Conservation (phyloP, 148 eudicot species). For the Fagopyrum esculentum region DNA sequence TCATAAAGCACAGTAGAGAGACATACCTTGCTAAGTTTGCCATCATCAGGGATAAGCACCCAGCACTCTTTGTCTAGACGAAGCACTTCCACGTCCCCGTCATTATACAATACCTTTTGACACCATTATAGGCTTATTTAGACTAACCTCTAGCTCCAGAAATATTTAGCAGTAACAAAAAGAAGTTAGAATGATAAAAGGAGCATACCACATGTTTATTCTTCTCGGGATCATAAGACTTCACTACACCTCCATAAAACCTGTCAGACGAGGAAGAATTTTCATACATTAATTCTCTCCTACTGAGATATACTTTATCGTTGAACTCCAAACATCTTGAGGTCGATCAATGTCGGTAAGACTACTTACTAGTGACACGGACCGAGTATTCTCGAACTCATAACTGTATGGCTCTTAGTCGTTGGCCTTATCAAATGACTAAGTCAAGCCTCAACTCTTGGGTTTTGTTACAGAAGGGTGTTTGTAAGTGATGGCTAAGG, state of each 20-base stretch:
- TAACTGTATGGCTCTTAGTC: too few relatives aligned
- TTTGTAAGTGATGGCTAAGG: too few relatives aligned
- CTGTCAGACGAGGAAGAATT: constrained; percentile 29
- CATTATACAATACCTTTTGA: constrained; percentile 43
- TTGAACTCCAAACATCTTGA: constrained; percentile 2
- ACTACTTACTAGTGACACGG: not conserved
- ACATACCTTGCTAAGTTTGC: constrained; percentile 43
- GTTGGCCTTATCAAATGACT: too few relatives aligned
- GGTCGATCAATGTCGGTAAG: not conserved
- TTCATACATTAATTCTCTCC: not conserved
- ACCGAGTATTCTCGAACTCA: too few relatives aligned
- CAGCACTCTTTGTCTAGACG: constrained; percentile 73
- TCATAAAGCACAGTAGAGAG: not conserved
- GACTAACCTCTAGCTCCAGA: not conserved
- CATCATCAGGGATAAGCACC: constrained; percentile 50
- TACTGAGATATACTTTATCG: not conserved
- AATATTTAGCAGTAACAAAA: not conserved
- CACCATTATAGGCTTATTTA: not conserved
- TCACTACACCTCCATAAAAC: constrained; percentile 85
- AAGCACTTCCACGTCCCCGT: constrained; percentile 94
- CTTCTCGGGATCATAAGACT: constrained; percentile 77
- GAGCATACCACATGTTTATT: constrained; percentile 66
- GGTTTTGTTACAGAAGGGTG: too few relatives aligned
- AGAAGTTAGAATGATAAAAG: constrained; percentile 14
- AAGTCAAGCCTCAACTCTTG: too few relatives aligned